Base-by-base conservation (phyloP, 208 protist genomes). In the Trypanosoma cruzi region DNA sequence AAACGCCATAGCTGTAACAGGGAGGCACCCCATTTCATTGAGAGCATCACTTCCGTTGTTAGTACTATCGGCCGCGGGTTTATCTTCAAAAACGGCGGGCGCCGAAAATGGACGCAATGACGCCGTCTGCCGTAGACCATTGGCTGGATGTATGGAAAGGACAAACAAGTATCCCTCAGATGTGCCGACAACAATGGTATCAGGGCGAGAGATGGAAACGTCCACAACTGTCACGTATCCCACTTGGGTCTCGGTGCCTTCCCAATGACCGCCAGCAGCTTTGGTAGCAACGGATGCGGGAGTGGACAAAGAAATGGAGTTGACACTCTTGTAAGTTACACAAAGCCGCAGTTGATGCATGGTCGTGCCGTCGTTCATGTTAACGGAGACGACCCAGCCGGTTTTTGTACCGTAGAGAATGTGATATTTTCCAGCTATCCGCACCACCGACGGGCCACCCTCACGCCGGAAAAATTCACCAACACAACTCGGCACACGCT, bases 391-490 rank as follows among this genome's bases (percentile, higher is more conserved):
- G 14, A 96, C 29, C 16, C 81, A 83, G 0, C 91, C 91, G 28
- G 71, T 89, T 52, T 58, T 84, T 13, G 88, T 96, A 62, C 86
- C 91, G 55, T 85, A 87, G 8, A 96, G 20, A 31, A 93, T 57
- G 60, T 96, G 91, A 52, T 93, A 75, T 56, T 88, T 93, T 7
- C 91, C 91, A 16, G 85, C 87, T 3, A 96, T 73, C 55, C 83
- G 87, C 78, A 96, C 83, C 44, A 82, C 80, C 2, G 74, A 81
- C 4, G 88, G 85, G 46, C 59, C 79, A 36, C 91, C 91, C 56
- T 92, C 85, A 40, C 75, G 73, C 67, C 79, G 71, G 68, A 94
- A 90, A 42, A 81, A 65, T 16, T 52, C 67, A 0, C 56, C 29
- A 13, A 94, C 64, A 0, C 64, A 56, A 34, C 65, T 59, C 2